Base-by-base conservation (phyloP, 1,284 basidiomycete genomes). In the Cronartium quercuum region DNA sequence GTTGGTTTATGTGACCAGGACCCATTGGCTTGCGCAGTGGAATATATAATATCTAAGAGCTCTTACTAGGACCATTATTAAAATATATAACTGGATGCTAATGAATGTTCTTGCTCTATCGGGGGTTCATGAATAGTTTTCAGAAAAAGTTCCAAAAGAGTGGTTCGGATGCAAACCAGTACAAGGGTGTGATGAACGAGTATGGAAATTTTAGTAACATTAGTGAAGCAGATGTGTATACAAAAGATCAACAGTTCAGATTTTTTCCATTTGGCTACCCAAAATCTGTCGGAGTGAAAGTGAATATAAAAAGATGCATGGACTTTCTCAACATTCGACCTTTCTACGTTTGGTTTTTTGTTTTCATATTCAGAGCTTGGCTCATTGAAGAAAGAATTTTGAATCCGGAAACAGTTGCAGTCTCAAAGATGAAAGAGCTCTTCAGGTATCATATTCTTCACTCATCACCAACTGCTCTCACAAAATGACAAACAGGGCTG, bases 141-240 rank as follows among this genome's bases (percentile, higher is more conserved):
- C 24, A 13, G 29, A 47, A 61, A 21, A 35, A 70, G 68, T 61
- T 44, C 47, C 61, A 51, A 51, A 18, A 61, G 60, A 70, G 51
- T 18, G 61, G 61, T 34, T 55, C 12, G 35, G 40, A 70, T 29
- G 18, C 68, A 9, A 87, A 87, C 78, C 86, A 86, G 70, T 84
- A 84, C 37, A 83, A 82, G 3, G 83, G 85, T n/a, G 84, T 84
- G 42, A 86, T 86, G 9, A 83, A 85, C 34, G 87, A 91, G 77
- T 94, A 91, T 91, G 92, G 92, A 15, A 91, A 91, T 81, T 89
- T 91, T 80, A 92, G 92, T 1, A 86, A 91, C 77, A 91, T 95
- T 76, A 87, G 86, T 41, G 92, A 93, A 79, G 82, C 86, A 6
- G 91, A 91, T 92, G 79, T 80, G 90, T 86, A 29, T 73, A 77